Evolutionary conservation across 805 yeast species (phyloP), one percentile per base, ranked within the genome.

Genomic region (Myxozyma mucilagina): DNA sequence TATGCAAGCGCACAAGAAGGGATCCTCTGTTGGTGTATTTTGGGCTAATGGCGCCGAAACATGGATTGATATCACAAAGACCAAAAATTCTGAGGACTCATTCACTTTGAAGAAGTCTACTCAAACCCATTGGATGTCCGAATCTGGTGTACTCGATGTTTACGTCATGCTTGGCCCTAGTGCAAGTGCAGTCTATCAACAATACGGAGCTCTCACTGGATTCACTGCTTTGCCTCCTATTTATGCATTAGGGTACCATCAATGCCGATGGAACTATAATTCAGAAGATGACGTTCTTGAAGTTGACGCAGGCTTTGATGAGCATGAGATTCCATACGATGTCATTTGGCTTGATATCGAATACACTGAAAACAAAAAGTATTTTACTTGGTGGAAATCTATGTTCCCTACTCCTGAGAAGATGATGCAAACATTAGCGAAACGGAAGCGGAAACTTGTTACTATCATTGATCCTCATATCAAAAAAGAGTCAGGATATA

Each of bases 261-360:
- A 94, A 74, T 93, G 97, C 71, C 82, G 98, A 70, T 94, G 99
- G 99, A 94, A 94, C 73, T 94, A 94, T 75, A 89, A 90, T 71
- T 92, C 88, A 68, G 92, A 89, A 70, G 79, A 80, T 10, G 99
- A 94, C 74, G 93, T 94, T 0, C 74, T 90, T n/a, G 84, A 79
- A 7, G 87, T 94, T 13, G 81, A 82, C 65, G 72, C 78, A 1
- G 80, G 83, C 58, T 87, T 94, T 81, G 98, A 93, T 72, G 78
- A 81, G 61, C 72, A 83, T 68, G 82, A 78, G 47, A 84, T 94
- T 60, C 97, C 98, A 1, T 89, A 86, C 71, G 99, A 94, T 72
- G 84, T 87, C 13, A 87, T 94, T 54, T 94, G 99, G 99, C 80
- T 94, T 43, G 98, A 94, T 73, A 83, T 94, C 51, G 99, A 93